Evolutionary conservation across 1,284 basidiomycete species (phyloP).

Genomic region (Fomitopsis pinicola): DNA sequence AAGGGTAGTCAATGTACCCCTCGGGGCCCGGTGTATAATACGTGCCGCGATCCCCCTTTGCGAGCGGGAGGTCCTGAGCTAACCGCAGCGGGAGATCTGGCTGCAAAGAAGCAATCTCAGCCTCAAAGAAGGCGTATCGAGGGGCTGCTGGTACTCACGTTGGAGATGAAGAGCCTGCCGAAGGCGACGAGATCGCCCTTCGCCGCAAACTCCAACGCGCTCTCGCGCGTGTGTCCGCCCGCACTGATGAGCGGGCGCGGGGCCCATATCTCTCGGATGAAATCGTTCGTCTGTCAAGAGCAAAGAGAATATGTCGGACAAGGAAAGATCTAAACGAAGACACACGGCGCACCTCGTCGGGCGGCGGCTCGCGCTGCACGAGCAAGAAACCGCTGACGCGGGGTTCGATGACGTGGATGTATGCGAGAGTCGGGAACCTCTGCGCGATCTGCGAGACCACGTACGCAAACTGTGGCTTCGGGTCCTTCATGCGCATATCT

Average conservation of each 20-base stretch:
- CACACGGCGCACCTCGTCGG: constrained; percentile 1
- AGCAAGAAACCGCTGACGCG: constrained; percentile 17
- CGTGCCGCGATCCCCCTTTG: constrained; percentile 7
- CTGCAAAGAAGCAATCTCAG: neutral
- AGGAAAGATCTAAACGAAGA: neutral
- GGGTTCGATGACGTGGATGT: constrained; percentile 46
- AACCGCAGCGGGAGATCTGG: constrained; percentile 14
- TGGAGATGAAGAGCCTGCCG: constrained; percentile 45
- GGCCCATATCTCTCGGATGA: constrained; percentile 31
- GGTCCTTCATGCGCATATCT: constrained; percentile 45
- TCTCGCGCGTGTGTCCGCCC: constrained; percentile 30
- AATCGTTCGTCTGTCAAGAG: constrained; percentile 13
- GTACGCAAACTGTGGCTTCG: constrained; percentile 38
- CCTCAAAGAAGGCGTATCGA: no score
- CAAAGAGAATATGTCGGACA: neutral
- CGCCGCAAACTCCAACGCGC: constrained; percentile 24
- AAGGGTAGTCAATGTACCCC: constrained; percentile 16
- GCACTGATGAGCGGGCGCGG: constrained; percentile 30
- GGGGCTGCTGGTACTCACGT: constrained; percentile 21
- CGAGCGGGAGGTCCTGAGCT: constrained; percentile 10
- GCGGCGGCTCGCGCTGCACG: constrained; percentile 12
- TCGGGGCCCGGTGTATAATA: constrained; percentile 19
- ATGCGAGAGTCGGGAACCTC: constrained; percentile 45
- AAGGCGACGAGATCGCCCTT: constrained; percentile 39
- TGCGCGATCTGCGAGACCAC: constrained; percentile 33